Conservation (phyloP, 148 eudicot genomes). For the Pharnaceum exiguum region DNA sequence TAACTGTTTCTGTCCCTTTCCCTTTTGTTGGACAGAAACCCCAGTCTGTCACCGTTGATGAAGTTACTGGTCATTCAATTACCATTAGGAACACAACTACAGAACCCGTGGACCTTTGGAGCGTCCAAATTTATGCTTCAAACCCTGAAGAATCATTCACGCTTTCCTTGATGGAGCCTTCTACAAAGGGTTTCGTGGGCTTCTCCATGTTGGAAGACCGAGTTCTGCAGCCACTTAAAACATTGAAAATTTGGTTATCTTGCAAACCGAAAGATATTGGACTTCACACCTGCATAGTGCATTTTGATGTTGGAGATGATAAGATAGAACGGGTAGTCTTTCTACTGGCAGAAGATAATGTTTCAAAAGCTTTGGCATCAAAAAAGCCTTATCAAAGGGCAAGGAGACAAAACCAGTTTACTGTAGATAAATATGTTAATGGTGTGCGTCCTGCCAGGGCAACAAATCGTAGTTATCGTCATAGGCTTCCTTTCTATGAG, state of each 20-base stretch:
- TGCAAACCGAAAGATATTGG: slow-evolving; percentile 88
- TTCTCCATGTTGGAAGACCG: slow-evolving; percentile 63
- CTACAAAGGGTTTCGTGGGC: slow-evolving; percentile 46
- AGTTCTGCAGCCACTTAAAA: slow-evolving; percentile 43
- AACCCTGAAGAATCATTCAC: slow-evolving; percentile 69
- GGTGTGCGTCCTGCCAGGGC: slow-evolving; percentile 62
- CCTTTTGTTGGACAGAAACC: slow-evolving; percentile 62
- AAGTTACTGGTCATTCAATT: slow-evolving; percentile 40
- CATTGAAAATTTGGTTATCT: slow-evolving; percentile 64
- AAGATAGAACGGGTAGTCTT: slow-evolving; percentile 68
- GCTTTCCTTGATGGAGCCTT: slow-evolving; percentile 76
- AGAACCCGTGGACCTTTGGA: slow-evolving; percentile 62
- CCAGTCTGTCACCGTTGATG: slow-evolving; percentile 52
- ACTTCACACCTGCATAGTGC: slow-evolving; percentile 64
- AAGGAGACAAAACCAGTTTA: slow-evolving; percentile 33
- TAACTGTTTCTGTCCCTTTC: slow-evolving; percentile 71
- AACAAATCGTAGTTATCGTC: slow-evolving; percentile 17
- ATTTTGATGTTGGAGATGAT: slow-evolving; percentile 54
- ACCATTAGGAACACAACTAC: slow-evolving; percentile 56
- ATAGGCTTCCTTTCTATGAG: slow-evolving; percentile 38
- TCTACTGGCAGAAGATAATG: slow-evolving; percentile 72
- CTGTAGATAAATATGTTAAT: slow-evolving; percentile 30
- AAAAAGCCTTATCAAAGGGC: slow-evolving; percentile 51
- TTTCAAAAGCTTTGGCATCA: slow-evolving; percentile 63
- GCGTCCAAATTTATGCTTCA: slow-evolving; percentile 65